Base-by-base conservation (phyloP, 2,329 filamentous ascomycete genomes). In the Mariannaea sp. region DNA sequence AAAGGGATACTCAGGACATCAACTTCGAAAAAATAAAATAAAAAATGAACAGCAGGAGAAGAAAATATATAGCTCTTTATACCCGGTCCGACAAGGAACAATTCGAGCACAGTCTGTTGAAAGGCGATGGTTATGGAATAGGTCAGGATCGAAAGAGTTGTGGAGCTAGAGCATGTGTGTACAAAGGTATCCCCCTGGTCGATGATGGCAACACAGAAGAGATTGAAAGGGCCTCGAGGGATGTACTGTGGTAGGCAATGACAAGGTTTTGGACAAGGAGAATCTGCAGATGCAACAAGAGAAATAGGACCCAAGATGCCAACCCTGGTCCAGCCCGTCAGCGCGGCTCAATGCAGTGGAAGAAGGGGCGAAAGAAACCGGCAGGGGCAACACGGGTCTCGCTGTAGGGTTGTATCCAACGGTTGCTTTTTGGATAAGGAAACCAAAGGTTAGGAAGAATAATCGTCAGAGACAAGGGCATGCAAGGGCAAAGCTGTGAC, bases 51-150 rank as follows among this genome's bases (percentile, higher is more conserved):
- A 47, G 56, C 50, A 52, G 24, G n/a, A 38, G 49, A 46, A 36
- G 43, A 40, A 42, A 61, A 60, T 59, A 55, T 56, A 66, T 65
- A 65, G 51, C 53, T 56, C 59, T 54, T 49, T 42, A 43, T 38
- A 55, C 56, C 62, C 46, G 53, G 53, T 61, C 63, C 56, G 56
- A 59, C 36, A 5, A 22, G 36, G 17, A 39, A 45, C n/a, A 54
- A 14, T 45, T 62, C 62, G 60, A 57, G 55, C 50, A 60, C n/a
- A n/a, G n/a, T 49, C 48, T 17, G 8, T 19, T 7, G 57, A 66
- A 65, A 62, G 58, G 64, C 64, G 63, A 62, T 65, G 59, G 57
- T 65, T 50, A 54, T 8, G 51, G 49, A 61, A 40, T 52, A 64
- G 55, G 53, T 44, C 54, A 49, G 39, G 56, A 64, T 64, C 59